phyloP scores from a whole-genome alignment of 2,329 filamentous ascomycete species.

The Lecanosticta acicola region DNA sequence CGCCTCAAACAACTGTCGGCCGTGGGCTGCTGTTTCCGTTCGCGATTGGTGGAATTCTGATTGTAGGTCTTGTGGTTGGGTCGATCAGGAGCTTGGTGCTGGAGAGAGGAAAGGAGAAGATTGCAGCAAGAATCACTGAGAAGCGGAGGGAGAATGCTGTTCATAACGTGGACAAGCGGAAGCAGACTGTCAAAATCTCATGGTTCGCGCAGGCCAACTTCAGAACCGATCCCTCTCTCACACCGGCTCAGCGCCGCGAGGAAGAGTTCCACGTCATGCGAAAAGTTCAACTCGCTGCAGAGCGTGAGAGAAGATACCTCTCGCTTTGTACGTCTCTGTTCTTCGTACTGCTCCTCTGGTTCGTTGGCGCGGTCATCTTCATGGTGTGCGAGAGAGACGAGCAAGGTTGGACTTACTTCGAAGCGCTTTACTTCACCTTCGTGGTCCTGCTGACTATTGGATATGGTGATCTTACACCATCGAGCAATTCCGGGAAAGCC shows the following conservation, averaged over 20 bases:
- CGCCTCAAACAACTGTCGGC: slow-evolving; percentile 46
- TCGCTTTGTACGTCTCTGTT: slow-evolving; percentile 34
- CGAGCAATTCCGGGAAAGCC: slow-evolving; percentile 47
- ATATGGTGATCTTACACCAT: slow-evolving; percentile 47
- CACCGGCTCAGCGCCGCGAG: slow-evolving; percentile 37
- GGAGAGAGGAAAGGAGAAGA: slow-evolving; percentile 48
- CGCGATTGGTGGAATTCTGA: slow-evolving; percentile 51
- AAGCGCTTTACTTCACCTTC: slow-evolving; percentile 50
- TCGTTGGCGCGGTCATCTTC: slow-evolving; percentile 49
- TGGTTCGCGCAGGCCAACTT: slow-evolving; percentile 39
- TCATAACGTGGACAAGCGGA: slow-evolving; percentile 34
- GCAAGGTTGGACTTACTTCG: slow-evolving; percentile 49
- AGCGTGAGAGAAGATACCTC: slow-evolving; percentile 39
- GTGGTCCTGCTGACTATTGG: slow-evolving; percentile 51
- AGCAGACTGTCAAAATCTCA: slow-evolving; percentile 40
- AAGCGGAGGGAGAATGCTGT: slow-evolving; percentile 43
- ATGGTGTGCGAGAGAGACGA: slow-evolving; percentile 41
- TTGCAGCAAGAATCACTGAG: slow-evolving; percentile 47
- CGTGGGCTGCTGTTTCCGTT: slow-evolving; percentile 50
- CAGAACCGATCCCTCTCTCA: slow-evolving; percentile 37
- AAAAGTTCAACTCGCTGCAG: slow-evolving; percentile 39
- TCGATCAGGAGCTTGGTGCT: slow-evolving; percentile 48
- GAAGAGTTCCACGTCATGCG: slow-evolving; percentile 49
- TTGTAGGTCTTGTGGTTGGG: slow-evolving; percentile 51
- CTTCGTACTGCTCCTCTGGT: slow-evolving; percentile 42